Base-by-base conservation (phyloP, 139 green algal genomes). In the Tetradesmus obliquus region DNA sequence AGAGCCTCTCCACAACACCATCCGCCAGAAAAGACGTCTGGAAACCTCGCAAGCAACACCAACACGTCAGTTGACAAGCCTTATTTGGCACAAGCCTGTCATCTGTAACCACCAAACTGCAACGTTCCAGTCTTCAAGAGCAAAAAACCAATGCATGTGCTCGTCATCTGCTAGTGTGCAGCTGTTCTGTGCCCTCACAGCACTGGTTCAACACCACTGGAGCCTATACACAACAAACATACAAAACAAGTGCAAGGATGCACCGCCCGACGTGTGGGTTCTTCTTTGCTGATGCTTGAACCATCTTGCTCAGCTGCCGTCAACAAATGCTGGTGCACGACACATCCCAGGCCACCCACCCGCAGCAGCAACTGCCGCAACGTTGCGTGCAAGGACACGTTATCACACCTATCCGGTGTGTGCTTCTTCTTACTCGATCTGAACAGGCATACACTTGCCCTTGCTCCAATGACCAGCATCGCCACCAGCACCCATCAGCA, bases 221-320 rank as follows among this genome's bases (percentile, higher is more conserved):
- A 76, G 66, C 66, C 66, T 24, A 76, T 76, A 76, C 66, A 76
- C 66, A 76, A 76, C 66, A 76, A 71, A 76, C 66, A 76, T 45
- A 76, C 66, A 24, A 76, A 76, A n/a, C 66, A 76, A 76, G 13
- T 3, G 66, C 15, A 76, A 76, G 17, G 66, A 76, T 76, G 66
- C 66, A 76, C 66, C 2, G 66, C 66, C 13, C 5, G 66, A 76
- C 66, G 66, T 76, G 66, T 24, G 17, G n/a, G 5, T 76, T 24
- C n/a, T 12, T 76, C 5, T 3, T n/a, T 76, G 66, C 17, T 24
- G 66, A 76, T 76, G 66, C 66, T 76, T 24, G 66, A 24, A 76
- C 66, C 66, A 76, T 76, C 15, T 24, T 24, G 5, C 66, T 76
- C 66, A 76, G 66, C 66, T 24, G 66, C 66, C 17, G 60, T 76